Evolutionary conservation across 2,329 filamentous ascomycete species (phyloP).

Genomic region (Ilyonectria sp.): DNA sequence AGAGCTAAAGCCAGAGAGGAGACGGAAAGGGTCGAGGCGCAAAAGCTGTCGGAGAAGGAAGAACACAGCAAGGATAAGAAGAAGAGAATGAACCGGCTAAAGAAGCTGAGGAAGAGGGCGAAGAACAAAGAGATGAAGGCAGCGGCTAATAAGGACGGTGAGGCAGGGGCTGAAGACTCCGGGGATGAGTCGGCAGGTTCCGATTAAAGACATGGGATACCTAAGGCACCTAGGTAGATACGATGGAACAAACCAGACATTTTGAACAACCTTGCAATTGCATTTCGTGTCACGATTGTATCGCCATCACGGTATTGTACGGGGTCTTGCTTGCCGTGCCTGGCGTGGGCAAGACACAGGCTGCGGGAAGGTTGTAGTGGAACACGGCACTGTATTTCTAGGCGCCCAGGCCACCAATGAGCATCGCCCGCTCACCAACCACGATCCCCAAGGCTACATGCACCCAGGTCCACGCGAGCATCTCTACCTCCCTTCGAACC

Average conservation of each 20-base stretch:
- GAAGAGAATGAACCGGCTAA: slow-evolving; percentile 72
- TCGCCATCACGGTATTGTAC: neutral
- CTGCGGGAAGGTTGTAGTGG: slow-evolving; percentile 26
- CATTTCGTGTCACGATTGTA: neutral
- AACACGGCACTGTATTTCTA: slow-evolving; percentile 28
- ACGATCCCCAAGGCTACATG: slow-evolving; percentile 37
- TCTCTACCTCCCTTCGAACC: slow-evolving; percentile 2
- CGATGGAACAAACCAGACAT: neutral
- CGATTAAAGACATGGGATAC: slow-evolving; percentile 17
- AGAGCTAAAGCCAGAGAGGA: slow-evolving; percentile 60
- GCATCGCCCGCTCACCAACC: slow-evolving; percentile 32
- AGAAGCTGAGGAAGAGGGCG: slow-evolving; percentile 71
- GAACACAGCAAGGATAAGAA: slow-evolving; percentile 73
- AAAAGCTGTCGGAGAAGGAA: slow-evolving; percentile 65
- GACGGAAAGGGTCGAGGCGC: slow-evolving; percentile 56
- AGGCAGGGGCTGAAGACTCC: slow-evolving; percentile 40
- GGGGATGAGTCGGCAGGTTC: slow-evolving; percentile 35
- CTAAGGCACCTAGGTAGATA: no score
- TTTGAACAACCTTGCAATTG: no score
- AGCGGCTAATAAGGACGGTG: slow-evolving; percentile 43
- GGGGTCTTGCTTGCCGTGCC: neutral
- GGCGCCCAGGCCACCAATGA: slow-evolving; percentile 42
- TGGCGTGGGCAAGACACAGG: neutral
- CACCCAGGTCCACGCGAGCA: slow-evolving; percentile 30
- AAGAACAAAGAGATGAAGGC: slow-evolving; percentile 71